Evolutionary conservation across 176 grass and related monocot species (phyloP).

Genomic region (maize (Zea mays)): DNA sequence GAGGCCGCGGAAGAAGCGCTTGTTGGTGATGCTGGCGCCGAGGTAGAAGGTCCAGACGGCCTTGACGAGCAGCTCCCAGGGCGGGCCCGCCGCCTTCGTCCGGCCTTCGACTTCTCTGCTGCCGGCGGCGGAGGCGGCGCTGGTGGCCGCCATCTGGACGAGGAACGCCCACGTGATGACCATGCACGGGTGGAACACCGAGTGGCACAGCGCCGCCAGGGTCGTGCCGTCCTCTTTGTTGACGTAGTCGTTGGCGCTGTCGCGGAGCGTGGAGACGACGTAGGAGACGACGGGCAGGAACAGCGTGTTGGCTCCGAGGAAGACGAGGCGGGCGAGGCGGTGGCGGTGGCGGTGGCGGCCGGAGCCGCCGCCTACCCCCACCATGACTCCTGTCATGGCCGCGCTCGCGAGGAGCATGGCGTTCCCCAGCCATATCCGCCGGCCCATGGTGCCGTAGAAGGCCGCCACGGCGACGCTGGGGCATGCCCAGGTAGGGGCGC

Average conservation of each 20-base stretch:
- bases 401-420: background rate
- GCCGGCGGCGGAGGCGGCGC: background rate
- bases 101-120: background rate
- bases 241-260: conserved; percentile 3
- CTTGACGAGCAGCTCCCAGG: background rate
- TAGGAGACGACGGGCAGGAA: conserved; percentile 35
- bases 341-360: background rate
- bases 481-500: background rate
- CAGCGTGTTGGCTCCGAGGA: background rate
- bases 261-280: background rate
- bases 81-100: background rate
- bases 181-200: background rate
- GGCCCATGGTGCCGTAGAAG: background rate
- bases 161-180: background rate
- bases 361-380: background rate
- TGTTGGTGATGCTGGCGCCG: background rate
- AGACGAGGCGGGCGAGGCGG: conserved; percentile 10
- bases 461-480: background rate
- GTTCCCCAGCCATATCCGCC: background rate
- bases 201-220: background rate
- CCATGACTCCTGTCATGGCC: background rate
- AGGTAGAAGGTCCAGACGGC: conserved; percentile 10
- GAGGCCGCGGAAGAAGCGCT: background rate
- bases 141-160: conserved; percentile 6
- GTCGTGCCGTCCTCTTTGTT: background rate